Base-by-base conservation (phyloP, 1,139 yeast species). In the Hemisphaericaspora subhashii region DNA sequence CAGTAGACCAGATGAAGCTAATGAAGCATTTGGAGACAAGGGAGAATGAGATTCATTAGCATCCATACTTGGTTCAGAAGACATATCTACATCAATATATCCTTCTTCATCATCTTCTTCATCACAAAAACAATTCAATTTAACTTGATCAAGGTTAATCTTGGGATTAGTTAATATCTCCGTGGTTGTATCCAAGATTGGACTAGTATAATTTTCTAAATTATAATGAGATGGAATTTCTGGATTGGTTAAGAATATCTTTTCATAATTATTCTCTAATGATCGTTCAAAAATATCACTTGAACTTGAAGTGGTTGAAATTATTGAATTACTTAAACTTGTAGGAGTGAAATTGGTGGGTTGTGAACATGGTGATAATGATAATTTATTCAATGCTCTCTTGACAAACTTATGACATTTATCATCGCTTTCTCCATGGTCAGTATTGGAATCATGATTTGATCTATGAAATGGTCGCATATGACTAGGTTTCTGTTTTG, bases 181-280 rank as follows among this genome's bases (percentile, higher is more conserved):
- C 1, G 68, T 52, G 15, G 68, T 60, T 15, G 63, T 52, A 42
- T 64, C 68, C 36, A 64, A 49, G 7, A 61, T 58, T 5, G 69
- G 69, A 27, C 57, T 57, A 13, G 60, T 52, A 36, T 50, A 63
- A 41, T 64, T 63, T 37, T 62, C 68, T 13, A 55, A 52, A 30
- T 51, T 56, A 44, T 54, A 60, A 40, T 62, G 66, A 22, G 48
- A 39, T 4, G 66, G 65, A 13, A 42, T 48, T 36, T 45, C 52
- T 3, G 43, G 43, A 31, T 45, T 46, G 8, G 42, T 37, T 14
- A 45, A 38, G 21, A 17, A 27, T 16, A 23, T 28, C n/a, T 31
- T 12, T 8, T 15, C 14, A 14, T 33, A 26, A 12, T 33, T 35
- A 16, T 4, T 36, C 31, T 40, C 43, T 20, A 47, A 41, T 9